A percentile compares a stretch with the other conserved stretches of the same genome.
Conservation (phyloP, 768 basidiomycete genomes). For the Gymnopilus junonius region DNA sequence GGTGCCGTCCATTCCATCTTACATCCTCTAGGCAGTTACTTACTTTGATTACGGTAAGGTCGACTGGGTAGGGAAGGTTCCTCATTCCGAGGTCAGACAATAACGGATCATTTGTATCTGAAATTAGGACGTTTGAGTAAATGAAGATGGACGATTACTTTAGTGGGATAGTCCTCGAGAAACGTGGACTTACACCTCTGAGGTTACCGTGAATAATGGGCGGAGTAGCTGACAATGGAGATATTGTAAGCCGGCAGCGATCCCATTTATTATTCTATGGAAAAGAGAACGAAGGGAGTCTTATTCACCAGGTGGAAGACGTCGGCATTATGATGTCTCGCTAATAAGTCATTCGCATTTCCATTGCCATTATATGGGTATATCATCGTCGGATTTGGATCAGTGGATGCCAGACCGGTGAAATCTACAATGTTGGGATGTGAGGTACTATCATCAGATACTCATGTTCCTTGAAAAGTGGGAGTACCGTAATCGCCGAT, state of each 20-base stretch:
- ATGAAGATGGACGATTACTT: too few relatives aligned
- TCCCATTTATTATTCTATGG: conserved; percentile 23
- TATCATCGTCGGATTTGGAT: neutral
- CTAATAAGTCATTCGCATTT: conserved; percentile 1
- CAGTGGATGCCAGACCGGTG: neutral
- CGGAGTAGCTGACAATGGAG: conserved; percentile 27
- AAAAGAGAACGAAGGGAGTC: neutral
- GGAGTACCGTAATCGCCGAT: too few relatives aligned
- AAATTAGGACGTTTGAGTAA: conserved; percentile 32
- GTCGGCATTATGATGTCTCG: neutral
- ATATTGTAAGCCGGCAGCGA: conserved; percentile 28
- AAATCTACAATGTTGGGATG: conserved; percentile 2
- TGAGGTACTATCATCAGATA: too few relatives aligned
- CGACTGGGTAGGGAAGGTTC: conserved; percentile 10
- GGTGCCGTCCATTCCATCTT: conserved; percentile 32
- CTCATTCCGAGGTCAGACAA: conserved; percentile 27
- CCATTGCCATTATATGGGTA: neutral
- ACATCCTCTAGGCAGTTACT: conserved; percentile 3
- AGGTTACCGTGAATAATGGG: conserved; percentile 32
- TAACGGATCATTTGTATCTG: conserved; percentile 16
- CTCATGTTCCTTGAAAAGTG: too few relatives aligned
- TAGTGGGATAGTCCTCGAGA: neutral
- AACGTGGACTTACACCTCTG: conserved; percentile 27
- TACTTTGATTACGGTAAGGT: conserved; percentile 6
- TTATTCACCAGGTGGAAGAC: neutral